Evolutionary conservation across 352 stramenopile genomes (phyloP).

Genomic region (Globisporangium radiosum): DNA sequence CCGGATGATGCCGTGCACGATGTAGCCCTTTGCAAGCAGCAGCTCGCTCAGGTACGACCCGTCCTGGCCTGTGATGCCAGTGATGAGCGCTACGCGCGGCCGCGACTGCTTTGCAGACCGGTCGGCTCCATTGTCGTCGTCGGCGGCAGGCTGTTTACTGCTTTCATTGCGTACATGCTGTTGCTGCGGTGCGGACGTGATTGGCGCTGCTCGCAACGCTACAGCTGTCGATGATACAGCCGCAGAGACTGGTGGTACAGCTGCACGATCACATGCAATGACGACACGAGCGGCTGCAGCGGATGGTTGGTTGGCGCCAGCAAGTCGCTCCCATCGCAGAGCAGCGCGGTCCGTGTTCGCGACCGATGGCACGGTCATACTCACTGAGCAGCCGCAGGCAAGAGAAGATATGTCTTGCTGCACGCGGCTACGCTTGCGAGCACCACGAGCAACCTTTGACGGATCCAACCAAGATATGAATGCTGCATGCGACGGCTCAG

Average conservation of each 20-base stretch:
- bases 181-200: not conserved
- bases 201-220: not conserved
- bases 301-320: not conserved
- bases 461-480: too few relatives aligned
- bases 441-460: too few relatives aligned
- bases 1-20: constrained; percentile 94
- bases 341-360: not conserved
- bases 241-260: not conserved
- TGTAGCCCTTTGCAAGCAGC: constrained; percentile 96
- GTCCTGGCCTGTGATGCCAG: constrained; percentile 98
- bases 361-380: not conserved
- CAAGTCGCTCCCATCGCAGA: not conserved
- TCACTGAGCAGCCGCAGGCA: too few relatives aligned
- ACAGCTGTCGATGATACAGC: not conserved
- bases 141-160: not conserved
- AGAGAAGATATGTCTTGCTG: too few relatives aligned
- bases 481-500: too few relatives aligned
- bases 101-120: constrained; percentile 1
- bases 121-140: not conserved
- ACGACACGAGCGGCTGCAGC: not conserved
- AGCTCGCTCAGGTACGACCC: constrained; percentile 97
- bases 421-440: too few relatives aligned
- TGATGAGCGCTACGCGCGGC: constrained; percentile 89
- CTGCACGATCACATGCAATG: too few relatives aligned
- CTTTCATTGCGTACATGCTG: not conserved